Percentiles rank a stretch among this genome's conserved stretches.
These are phyloP conservation scores for Venturiaceae sp. DNA, from an alignment of 2,329 filamentous ascomycete species.

Conservation along the genomic window DNA sequence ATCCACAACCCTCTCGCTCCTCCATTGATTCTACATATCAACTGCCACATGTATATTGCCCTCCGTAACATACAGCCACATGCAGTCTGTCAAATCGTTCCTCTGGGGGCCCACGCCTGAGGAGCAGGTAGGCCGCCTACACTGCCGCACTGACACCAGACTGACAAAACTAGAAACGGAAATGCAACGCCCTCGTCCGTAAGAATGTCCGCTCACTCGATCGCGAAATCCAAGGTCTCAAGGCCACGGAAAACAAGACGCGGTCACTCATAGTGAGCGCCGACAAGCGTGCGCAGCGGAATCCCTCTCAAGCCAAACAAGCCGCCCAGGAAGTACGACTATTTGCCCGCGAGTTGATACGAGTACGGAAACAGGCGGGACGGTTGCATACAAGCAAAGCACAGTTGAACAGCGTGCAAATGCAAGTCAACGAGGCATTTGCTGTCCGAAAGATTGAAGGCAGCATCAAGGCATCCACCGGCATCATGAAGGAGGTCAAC, in stretches of 20 bases:
- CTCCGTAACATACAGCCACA: slow-evolving; percentile 26
- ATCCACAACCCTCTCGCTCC: neutral
- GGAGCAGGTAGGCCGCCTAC: slow-evolving; percentile 58
- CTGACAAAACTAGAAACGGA: slow-evolving; percentile 69
- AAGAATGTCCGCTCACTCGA: slow-evolving; percentile 89
- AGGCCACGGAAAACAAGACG: slow-evolving; percentile 63
- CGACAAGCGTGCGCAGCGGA: slow-evolving; percentile 49
- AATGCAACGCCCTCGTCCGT: slow-evolving; percentile 87
- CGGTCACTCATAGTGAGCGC: slow-evolving; percentile 77
- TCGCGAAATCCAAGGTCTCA: slow-evolving; percentile 75
- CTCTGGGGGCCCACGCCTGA: slow-evolving; percentile 91
- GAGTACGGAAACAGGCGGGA: slow-evolving; percentile 63
- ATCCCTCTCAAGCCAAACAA: slow-evolving; percentile 68
- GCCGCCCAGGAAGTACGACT: slow-evolving; percentile 74
- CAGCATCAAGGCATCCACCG: slow-evolving; percentile 73
- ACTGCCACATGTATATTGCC: neutral
- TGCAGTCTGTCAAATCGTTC: slow-evolving; percentile 80
- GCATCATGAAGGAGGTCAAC: slow-evolving; percentile 97
- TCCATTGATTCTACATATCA: neutral
- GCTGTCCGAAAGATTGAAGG: slow-evolving; percentile 93
- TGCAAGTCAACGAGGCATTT: slow-evolving; percentile 97
- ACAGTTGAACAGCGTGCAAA: slow-evolving; percentile 83
- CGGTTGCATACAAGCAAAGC: slow-evolving; percentile 81
- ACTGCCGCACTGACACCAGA: neutral
- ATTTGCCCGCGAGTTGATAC: slow-evolving; percentile 81